Conservation (phyloP, 305 asterid species). For the Fraxinus ornus region DNA sequence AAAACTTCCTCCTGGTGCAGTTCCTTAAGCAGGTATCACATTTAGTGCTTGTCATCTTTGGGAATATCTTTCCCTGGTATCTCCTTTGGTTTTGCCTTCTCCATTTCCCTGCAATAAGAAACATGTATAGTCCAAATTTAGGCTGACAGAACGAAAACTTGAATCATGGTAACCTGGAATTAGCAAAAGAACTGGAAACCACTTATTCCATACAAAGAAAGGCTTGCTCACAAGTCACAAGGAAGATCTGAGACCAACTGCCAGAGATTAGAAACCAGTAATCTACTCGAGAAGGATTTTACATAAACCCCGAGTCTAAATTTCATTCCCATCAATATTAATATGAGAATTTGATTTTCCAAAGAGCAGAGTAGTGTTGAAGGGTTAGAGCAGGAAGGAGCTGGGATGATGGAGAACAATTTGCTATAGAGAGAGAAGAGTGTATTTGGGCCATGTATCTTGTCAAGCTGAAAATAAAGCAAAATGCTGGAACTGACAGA, state of each 20-base stretch:
- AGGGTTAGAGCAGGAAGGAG: not conserved
- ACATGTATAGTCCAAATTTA: not conserved
- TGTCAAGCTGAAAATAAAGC: not conserved
- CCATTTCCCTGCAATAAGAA: slow-evolving; percentile 50
- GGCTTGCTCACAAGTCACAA: not conserved
- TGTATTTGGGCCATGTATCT: not conserved
- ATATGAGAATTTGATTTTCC: not conserved
- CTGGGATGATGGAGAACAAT: not conserved
- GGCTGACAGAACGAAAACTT: not conserved
- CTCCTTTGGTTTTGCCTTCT: slow-evolving; percentile 67
- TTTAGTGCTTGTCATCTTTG: slow-evolving; percentile 54
- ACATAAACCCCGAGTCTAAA: not conserved
- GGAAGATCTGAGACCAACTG: not conserved
- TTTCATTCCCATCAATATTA: not conserved
- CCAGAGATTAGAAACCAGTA: not conserved
- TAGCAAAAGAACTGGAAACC: not conserved
- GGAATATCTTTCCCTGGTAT: slow-evolving; percentile 52
- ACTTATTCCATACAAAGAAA: not conserved
- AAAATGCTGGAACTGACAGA: not conserved
- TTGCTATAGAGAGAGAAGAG: not conserved
- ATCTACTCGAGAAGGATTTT: not conserved
- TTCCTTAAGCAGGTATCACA: not conserved
- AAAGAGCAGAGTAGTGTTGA: not conserved
- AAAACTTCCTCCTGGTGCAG: not conserved
- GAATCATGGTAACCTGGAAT: not conserved